Conservation (phyloP, 257 asterid species). For the Capsicum pubescens region DNA sequence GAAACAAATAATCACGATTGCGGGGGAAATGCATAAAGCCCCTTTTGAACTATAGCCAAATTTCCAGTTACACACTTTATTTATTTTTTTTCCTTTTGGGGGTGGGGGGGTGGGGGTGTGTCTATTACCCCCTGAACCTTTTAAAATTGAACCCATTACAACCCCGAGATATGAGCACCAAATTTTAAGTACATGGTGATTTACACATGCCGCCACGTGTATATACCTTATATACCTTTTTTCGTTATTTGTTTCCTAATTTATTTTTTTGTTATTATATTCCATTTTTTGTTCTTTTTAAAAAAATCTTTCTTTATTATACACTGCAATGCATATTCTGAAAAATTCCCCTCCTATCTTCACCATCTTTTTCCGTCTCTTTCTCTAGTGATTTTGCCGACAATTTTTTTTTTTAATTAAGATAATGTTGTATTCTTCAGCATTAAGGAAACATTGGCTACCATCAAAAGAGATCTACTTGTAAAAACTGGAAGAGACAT, state of each 20-base stretch:
- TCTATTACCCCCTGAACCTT: neutral
- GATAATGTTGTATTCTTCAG: no score
- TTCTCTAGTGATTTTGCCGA: no score
- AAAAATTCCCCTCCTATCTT: no score
- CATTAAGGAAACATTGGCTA: no score
- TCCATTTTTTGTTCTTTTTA: neutral
- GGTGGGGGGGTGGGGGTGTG: no score
- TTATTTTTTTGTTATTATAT: no score
- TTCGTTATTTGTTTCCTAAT: neutral
- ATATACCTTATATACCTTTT: neutral
- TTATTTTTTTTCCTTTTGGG: no score
- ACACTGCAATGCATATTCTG: no score
- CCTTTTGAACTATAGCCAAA: neutral
- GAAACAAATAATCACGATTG: neutral
- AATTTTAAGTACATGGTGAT: neutral
- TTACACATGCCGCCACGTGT: neutral
- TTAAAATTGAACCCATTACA: neutral
- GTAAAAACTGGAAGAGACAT: neutral
- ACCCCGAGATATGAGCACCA: neutral
- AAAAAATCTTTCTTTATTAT: no score
- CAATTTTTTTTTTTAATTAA: no score
- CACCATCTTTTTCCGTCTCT: no score
- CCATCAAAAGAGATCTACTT: no score
- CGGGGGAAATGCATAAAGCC: neutral
- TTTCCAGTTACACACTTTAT: neutral